These are phyloP conservation scores for Aspergillus baeticus DNA, from an alignment of 495 filamentous ascomycete genomes.

Conservation along the genomic window DNA sequence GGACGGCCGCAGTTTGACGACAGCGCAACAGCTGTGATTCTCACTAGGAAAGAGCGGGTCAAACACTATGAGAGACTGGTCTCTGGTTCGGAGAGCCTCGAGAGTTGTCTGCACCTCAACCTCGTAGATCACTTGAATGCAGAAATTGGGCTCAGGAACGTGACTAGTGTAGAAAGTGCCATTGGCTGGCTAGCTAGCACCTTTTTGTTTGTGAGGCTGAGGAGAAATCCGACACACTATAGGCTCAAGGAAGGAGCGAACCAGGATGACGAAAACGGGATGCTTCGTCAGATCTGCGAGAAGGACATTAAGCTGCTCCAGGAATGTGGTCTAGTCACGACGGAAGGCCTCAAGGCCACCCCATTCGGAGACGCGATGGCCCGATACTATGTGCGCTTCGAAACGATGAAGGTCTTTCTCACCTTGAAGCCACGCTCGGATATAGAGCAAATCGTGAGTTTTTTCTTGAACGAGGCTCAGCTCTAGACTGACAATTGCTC, in stretches of 20 bases:
- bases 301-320: slow-evolving; percentile 72
- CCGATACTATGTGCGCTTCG: slow-evolving; percentile 85
- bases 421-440: slow-evolving; percentile 58
- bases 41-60: slow-evolving; percentile 71
- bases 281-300: slow-evolving; percentile 76
- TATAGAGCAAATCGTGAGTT: slow-evolving; percentile 70
- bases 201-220: slow-evolving; percentile 81
- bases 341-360: slow-evolving; percentile 59
- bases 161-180: slow-evolving; percentile 68
- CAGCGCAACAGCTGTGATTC: slow-evolving; percentile 80
- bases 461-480: not conserved
- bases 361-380: slow-evolving; percentile 90
- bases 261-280: slow-evolving; percentile 58
- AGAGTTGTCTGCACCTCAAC: slow-evolving; percentile 85
- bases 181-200: slow-evolving; percentile 83
- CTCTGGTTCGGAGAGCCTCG: slow-evolving; percentile 76
- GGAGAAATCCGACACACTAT: slow-evolving; percentile 78
- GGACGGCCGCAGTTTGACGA: slow-evolving; percentile 92
- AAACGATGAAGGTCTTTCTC: slow-evolving; percentile 80
- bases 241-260: slow-evolving; percentile 61
- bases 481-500: slow-evolving; percentile 30
- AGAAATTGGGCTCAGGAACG: slow-evolving; percentile 83
- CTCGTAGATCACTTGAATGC: slow-evolving; percentile 93
- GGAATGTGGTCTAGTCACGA: slow-evolving; percentile 56
- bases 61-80: slow-evolving; percentile 78